phyloP scores from a whole-genome alignment of 805 yeast species.

The Candida mattraensis region DNA sequence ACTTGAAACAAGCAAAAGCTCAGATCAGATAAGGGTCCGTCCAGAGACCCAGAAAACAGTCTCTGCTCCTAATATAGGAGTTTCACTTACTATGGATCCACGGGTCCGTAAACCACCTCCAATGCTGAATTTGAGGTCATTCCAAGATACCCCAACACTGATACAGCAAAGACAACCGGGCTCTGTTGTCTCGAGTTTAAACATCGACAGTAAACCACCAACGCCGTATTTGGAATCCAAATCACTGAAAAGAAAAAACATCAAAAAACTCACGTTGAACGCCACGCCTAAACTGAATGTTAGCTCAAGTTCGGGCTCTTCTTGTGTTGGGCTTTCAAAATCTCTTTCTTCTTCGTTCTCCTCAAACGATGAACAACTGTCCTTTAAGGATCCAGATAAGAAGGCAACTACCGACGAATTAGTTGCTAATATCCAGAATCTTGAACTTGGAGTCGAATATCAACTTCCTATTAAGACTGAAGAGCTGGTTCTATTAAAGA shows the following conservation, averaged over 20 bases:
- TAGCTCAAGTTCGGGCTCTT: background rate
- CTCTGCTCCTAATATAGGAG: conserved; percentile 11
- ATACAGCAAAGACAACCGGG: conserved; percentile 6
- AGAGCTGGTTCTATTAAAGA: conserved; percentile 73
- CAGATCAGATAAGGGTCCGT: too few relatives aligned
- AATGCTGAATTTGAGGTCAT: conserved; percentile 2
- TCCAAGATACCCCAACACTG: conserved; percentile 2
- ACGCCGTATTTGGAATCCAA: conserved; percentile 29
- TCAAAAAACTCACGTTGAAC: conserved; percentile 53
- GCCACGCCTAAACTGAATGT: conserved; percentile 2
- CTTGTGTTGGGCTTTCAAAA: background rate
- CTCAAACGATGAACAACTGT: conserved; percentile 14
- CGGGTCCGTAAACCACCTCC: too few relatives aligned
- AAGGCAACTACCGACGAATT: conserved; percentile 36
- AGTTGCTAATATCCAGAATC: conserved; percentile 45
- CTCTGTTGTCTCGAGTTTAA: conserved; percentile 10
- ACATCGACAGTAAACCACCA: conserved; percentile 14
- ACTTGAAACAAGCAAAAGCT: conserved; percentile 1
- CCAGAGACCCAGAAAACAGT: conserved; percentile 12
- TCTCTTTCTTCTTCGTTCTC: conserved; percentile 18
- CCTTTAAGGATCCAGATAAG: conserved; percentile 31
- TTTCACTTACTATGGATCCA: too few relatives aligned
- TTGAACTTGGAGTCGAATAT: conserved; percentile 55
- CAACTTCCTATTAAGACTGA: conserved; percentile 52
- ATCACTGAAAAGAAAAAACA: conserved; percentile 55